Percentiles rank a stretch among this genome's conserved stretches.
phyloP scores from a whole-genome alignment of 2,329 filamentous ascomycete genomes.

The Colletotrichum cuscutae region DNA sequence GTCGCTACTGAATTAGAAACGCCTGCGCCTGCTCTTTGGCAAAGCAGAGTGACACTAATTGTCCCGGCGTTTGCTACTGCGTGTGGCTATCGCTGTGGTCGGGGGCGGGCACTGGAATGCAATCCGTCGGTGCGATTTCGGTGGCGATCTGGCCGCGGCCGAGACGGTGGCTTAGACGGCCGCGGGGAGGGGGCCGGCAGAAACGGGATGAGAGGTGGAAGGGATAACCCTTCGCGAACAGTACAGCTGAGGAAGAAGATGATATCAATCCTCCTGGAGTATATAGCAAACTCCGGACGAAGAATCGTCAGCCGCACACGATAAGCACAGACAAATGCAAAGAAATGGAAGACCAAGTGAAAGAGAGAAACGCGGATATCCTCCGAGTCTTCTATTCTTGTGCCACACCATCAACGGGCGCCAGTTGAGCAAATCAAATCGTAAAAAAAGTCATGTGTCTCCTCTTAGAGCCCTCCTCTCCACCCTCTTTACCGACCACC shows the following conservation, averaged over 20 bases:
- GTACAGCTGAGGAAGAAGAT: background rate
- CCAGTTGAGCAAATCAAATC: background rate
- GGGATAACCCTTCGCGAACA: background rate
- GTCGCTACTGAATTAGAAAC: conserved; percentile 6
- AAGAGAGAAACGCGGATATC: background rate
- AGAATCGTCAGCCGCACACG: background rate
- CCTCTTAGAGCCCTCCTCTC: background rate
- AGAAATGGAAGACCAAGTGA: background rate
- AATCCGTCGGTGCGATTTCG: background rate
- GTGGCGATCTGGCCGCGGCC: background rate
- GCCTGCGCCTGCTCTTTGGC: background rate
- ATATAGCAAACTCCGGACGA: background rate
- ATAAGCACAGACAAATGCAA: background rate
- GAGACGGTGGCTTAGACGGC: background rate
- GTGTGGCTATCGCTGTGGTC: background rate
- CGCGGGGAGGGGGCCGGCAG: background rate
- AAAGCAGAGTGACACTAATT: background rate
- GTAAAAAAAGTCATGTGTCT: conserved; percentile 12
- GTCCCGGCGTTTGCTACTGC: background rate
- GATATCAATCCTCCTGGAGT: background rate
- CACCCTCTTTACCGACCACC: background rate
- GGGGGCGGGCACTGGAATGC: background rate
- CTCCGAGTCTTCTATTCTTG: background rate
- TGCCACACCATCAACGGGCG: background rate
- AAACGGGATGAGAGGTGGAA: background rate